Percentiles rank a stretch among this genome's conserved stretches.
Evolutionary conservation across 306 rosid species (phyloP).

Genomic region (Alnus glutinosa): DNA sequence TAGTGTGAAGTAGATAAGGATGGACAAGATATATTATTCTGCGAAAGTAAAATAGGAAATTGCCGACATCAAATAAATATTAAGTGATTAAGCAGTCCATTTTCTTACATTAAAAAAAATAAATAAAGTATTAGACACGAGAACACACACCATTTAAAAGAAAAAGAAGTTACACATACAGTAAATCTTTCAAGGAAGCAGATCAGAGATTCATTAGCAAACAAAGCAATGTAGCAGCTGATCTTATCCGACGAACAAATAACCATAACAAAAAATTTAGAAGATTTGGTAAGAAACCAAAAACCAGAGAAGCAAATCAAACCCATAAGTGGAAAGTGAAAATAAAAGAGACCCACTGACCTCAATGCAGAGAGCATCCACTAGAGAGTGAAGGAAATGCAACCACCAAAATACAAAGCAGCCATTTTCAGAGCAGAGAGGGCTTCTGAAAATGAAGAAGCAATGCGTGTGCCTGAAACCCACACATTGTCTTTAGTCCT

Average conservation of each 20-base stretch:
- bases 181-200: constrained; percentile 1
- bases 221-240: constrained; percentile 7
- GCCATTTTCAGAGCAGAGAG: constrained; percentile 38
- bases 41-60: not conserved
- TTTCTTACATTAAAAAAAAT: not conserved
- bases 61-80: not conserved
- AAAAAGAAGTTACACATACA: not conserved
- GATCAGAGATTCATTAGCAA: constrained; percentile 32
- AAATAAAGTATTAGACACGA: not conserved
- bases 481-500: constrained; percentile 45
- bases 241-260: constrained; percentile 1
- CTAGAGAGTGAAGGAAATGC: constrained; percentile 36
- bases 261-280: not conserved
- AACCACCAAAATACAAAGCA: constrained; percentile 14
- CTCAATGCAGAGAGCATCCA: constrained; percentile 36
- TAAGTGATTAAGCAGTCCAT: not conserved
- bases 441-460: constrained; percentile 31
- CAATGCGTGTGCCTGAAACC: constrained; percentile 44
- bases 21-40: too few relatives aligned
- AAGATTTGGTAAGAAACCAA: not conserved
- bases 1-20: too few relatives aligned
- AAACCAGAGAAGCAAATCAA: constrained; percentile 6
- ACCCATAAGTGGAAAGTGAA: constrained; percentile 19
- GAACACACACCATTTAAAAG: not conserved
- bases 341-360: constrained; percentile 40